phyloP scores from a whole-genome alignment of 805 yeast species.

The Ogataea pignaliae region DNA sequence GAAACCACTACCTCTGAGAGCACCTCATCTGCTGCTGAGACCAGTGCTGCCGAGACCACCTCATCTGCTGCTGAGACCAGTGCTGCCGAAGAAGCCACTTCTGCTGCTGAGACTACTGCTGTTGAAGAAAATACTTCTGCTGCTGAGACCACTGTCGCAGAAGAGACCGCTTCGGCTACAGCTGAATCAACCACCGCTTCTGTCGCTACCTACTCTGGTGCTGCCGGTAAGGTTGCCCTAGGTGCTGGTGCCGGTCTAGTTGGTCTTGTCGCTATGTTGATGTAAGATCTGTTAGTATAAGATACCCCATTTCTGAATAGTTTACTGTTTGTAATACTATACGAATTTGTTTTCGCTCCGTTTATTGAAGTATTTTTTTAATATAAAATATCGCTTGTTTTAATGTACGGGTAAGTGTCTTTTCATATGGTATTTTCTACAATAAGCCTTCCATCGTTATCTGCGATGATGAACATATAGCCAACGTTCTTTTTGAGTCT shows the following conservation, averaged over 20 bases:
- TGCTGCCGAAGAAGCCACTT: background rate
- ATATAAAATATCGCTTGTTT: too few relatives aligned
- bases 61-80: background rate
- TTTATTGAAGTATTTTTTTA: too few relatives aligned
- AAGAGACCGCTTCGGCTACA: slow-evolving; percentile 2
- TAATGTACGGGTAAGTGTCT: too few relatives aligned
- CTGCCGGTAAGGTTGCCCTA: slow-evolving; percentile 14
- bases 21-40: background rate
- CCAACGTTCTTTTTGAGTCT: too few relatives aligned
- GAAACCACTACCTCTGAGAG: slow-evolving; percentile 1
- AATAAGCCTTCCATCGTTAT: too few relatives aligned
- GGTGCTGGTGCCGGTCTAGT: slow-evolving; percentile 20
- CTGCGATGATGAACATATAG: too few relatives aligned
- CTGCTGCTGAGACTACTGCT: slow-evolving; percentile 4
- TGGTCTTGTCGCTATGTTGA: slow-evolving; percentile 18
- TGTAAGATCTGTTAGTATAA: slow-evolving; percentile 5
- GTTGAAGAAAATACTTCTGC: background rate
- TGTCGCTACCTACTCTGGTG: slow-evolving; percentile 7
- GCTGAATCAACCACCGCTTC: background rate
- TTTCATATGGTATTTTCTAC: too few relatives aligned
- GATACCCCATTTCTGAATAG: too few relatives aligned
- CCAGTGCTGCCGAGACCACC: background rate
- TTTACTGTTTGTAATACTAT: too few relatives aligned
- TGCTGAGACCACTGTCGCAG: slow-evolving; percentile 1
- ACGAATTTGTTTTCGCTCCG: too few relatives aligned